These are phyloP conservation scores for Ophiostoma ulmi DNA, from an alignment of 2,329 filamentous ascomycete species.

Conservation along the genomic window DNA sequence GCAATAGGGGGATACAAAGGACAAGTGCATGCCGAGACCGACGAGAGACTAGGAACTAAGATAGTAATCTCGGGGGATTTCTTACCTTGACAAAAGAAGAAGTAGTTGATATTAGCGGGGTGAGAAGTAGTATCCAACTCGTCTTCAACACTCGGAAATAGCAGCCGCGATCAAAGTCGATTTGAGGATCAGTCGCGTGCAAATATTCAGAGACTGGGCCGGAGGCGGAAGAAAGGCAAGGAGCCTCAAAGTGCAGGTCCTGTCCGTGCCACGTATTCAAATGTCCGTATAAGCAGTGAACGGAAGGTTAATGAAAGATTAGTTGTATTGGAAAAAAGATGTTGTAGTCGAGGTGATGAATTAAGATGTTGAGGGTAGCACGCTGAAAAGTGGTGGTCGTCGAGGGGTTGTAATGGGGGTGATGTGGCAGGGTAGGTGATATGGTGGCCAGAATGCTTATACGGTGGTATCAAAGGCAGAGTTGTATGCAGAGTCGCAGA, in stretches of 20 bases:
- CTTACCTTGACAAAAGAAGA: not conserved
- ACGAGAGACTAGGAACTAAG: not conserved
- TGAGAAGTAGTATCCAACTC: not conserved
- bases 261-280: not conserved
- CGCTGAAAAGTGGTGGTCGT: not conserved
- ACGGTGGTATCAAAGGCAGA: not conserved
- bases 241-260: not conserved
- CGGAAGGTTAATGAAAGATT: not conserved
- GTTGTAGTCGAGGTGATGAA: not conserved
- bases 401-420: not conserved
- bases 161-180: too few relatives aligned
- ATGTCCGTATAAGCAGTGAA: not conserved
- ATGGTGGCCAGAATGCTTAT: not conserved
- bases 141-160: not conserved
- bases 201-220: not conserved
- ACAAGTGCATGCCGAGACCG: conserved; percentile 5
- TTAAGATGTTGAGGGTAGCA: not conserved
- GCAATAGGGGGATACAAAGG: not conserved
- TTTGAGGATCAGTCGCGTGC: not conserved
- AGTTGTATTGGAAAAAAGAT: not conserved
- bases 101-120: not conserved
- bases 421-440: not conserved
- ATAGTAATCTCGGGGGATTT: not conserved
- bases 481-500: not conserved
- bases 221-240: not conserved